Percentiles rank a stretch among this genome's conserved stretches.
These are phyloP conservation scores for Clarireedia monteithiana DNA, from an alignment of 2,329 filamentous ascomycete species.

Conservation along the genomic window DNA sequence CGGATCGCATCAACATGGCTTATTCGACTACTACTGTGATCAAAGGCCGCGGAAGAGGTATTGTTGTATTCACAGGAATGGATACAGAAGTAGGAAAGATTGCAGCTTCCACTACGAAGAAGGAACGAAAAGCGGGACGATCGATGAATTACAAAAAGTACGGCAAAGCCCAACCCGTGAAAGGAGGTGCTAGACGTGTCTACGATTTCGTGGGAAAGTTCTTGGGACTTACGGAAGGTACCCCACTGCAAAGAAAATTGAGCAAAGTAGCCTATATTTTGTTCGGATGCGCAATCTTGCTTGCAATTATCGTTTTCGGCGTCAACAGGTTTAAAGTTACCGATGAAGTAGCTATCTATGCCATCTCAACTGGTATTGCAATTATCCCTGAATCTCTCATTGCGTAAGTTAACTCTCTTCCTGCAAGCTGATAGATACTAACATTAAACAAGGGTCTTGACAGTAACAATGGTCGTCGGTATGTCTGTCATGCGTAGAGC, in stretches of 20 bases:
- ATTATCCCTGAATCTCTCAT: conserved; percentile 55
- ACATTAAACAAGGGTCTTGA: conserved; percentile 47
- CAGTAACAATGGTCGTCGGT: conserved; percentile 58
- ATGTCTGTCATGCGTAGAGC: conserved; percentile 50
- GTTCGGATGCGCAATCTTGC: conserved; percentile 45
- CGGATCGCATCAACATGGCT: conserved; percentile 47
- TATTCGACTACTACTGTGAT: conserved; percentile 48
- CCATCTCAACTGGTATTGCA: conserved; percentile 36
- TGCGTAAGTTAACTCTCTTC: conserved; percentile 18
- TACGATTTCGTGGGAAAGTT: conserved; percentile 45
- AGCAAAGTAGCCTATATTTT: conserved; percentile 57
- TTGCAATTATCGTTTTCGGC: conserved; percentile 34
- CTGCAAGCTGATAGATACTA: conserved; percentile 5
- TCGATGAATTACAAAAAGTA: conserved; percentile 39
- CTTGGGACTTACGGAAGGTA: conserved; percentile 53
- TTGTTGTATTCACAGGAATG: conserved; percentile 48
- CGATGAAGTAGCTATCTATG: conserved; percentile 27
- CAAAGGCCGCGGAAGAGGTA: conserved; percentile 45
- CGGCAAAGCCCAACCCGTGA: conserved; percentile 36
- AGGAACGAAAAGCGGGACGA: conserved; percentile 45
- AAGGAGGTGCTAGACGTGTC: conserved; percentile 40
- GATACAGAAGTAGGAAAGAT: conserved; percentile 50
- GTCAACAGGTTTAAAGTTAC: conserved; percentile 34
- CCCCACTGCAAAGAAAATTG: conserved; percentile 57
- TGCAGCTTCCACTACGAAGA: conserved; percentile 39